phyloP scores from a whole-genome alignment of 495 filamentous ascomycete species.

The Mytilinidion resinicola region DNA sequence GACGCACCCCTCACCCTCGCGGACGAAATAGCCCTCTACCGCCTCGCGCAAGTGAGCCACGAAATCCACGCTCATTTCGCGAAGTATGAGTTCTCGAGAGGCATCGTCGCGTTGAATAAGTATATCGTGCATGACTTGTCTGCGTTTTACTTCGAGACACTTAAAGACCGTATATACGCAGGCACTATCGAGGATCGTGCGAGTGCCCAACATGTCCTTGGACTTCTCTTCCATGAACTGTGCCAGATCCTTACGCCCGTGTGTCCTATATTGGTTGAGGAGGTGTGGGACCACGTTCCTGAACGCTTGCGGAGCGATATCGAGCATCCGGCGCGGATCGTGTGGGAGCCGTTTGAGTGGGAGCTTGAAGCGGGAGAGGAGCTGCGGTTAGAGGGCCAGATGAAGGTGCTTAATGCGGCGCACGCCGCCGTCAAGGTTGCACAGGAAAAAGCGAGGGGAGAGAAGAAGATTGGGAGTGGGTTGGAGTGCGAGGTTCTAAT shows the following conservation, averaged over 20 bases:
- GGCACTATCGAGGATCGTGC: slow-evolving; percentile 53
- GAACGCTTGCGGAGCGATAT: slow-evolving; percentile 47
- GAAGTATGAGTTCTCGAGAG: slow-evolving; percentile 78
- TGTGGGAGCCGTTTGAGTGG: slow-evolving; percentile 20
- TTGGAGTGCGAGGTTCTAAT: slow-evolving; percentile 59
- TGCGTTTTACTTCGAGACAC: slow-evolving; percentile 83
- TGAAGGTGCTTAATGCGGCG: slow-evolving; percentile 45
- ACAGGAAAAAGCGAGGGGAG: slow-evolving; percentile 57
- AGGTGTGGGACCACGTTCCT: slow-evolving; percentile 76
- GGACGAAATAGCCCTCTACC: slow-evolving; percentile 71
- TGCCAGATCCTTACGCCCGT: slow-evolving; percentile 73
- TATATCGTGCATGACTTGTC: slow-evolving; percentile 81
- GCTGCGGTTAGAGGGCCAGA: slow-evolving; percentile 1
- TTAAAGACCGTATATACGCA: slow-evolving; percentile 88
- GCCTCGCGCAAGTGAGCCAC: slow-evolving; percentile 56
- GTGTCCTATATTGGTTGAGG: slow-evolving; percentile 77
- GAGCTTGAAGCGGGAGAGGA: neutral
- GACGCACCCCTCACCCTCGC: slow-evolving; percentile 37
- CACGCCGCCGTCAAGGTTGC: slow-evolving; percentile 49
- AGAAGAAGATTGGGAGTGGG: slow-evolving; percentile 64
- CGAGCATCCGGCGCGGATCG: slow-evolving; percentile 51
- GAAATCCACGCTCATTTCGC: slow-evolving; percentile 57
- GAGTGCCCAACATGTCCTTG: slow-evolving; percentile 60
- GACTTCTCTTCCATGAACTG: slow-evolving; percentile 62
- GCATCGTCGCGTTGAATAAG: slow-evolving; percentile 59